These are phyloP conservation scores for Debaryomyces fabryi DNA, from an alignment of 1,139 yeast genomes.

Conservation along the genomic window DNA sequence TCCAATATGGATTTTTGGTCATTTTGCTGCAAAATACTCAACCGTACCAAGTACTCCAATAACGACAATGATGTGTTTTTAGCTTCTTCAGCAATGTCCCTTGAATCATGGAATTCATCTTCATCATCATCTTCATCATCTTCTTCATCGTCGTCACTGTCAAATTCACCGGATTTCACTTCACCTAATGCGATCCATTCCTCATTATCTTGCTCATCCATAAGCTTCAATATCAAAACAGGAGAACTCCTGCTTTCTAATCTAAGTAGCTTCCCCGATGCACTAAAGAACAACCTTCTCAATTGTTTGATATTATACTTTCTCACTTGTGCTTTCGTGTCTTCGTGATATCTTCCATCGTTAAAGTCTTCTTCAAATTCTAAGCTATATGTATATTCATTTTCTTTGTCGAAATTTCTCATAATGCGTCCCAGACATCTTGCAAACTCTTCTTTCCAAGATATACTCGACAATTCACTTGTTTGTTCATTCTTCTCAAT, in stretches of 20 bases:
- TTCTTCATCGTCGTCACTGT: conserved; percentile 28
- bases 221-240: conserved; percentile 60
- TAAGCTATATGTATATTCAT: conserved; percentile 46
- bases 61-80: conserved; percentile 50
- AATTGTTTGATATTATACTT: conserved; percentile 46
- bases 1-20: conserved; percentile 59
- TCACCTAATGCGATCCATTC: conserved; percentile 62
- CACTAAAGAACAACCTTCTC: conserved; percentile 65
- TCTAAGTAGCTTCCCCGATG: conserved; percentile 68
- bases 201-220: conserved; percentile 27
- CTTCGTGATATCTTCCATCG: conserved; percentile 74
- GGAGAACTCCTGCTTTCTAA: conserved; percentile 69
- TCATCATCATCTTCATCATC: conserved; percentile 30
- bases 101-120: conserved; percentile 17
- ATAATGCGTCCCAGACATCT: conserved; percentile 51
- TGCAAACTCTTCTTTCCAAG: conserved; percentile 79
- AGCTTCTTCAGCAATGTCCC: conserved; percentile 14
- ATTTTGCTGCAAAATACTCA: conserved; percentile 62
- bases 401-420: conserved; percentile 23
- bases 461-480: conserved; percentile 42
- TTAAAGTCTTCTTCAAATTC: conserved; percentile 61
- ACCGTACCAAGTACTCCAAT: conserved; percentile 65
- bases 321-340: conserved; percentile 36
- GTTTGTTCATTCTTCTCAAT: conserved; percentile 26
- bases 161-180: conserved; percentile 32